phyloP scores from a whole-genome alignment of 768 basidiomycete genomes.

The Lanmaoa pseudosensibilis region DNA sequence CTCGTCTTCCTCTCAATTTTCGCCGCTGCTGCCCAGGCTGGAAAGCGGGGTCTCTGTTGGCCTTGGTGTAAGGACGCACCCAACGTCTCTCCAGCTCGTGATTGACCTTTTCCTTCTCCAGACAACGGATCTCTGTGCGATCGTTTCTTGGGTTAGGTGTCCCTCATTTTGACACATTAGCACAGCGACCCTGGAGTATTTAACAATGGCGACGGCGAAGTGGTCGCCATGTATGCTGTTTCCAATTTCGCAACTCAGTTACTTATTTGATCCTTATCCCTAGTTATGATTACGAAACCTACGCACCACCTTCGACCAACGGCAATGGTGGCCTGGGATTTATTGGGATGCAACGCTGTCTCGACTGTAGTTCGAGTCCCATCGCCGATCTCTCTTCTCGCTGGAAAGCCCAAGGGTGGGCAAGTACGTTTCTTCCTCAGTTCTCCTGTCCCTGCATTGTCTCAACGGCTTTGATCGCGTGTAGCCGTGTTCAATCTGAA shows the following conservation, averaged over 20 bases:
- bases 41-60: conserved; percentile 41
- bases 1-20: conserved; percentile 23
- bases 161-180: not conserved
- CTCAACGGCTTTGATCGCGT: not conserved
- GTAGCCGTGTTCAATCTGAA: conserved; percentile 38
- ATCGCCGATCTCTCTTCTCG: conserved; percentile 32
- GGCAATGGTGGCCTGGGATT: conserved; percentile 39
- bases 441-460: not conserved
- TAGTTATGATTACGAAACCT: conserved; percentile 42
- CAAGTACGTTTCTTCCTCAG: conserved; percentile 23
- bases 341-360: conserved; percentile 41
- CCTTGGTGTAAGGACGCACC: conserved; percentile 30
- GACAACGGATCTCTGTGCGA: conserved; percentile 34
- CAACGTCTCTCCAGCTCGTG: not conserved
- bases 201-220: conserved; percentile 35
- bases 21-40: conserved; percentile 26
- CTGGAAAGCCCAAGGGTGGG: conserved; percentile 33
- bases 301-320: conserved; percentile 34
- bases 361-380: conserved; percentile 39
- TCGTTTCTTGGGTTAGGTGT: not conserved
- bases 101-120: conserved; percentile 11
- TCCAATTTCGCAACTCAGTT: not conserved
- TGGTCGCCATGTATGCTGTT: conserved; percentile 33
- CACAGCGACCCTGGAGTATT: conserved; percentile 31
- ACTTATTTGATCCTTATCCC: not conserved